Percentiles rank a stretch among this genome's conserved stretches.
Conservation (phyloP, 2,329 filamentous ascomycete species). For the Xylariaceae sp. region DNA sequence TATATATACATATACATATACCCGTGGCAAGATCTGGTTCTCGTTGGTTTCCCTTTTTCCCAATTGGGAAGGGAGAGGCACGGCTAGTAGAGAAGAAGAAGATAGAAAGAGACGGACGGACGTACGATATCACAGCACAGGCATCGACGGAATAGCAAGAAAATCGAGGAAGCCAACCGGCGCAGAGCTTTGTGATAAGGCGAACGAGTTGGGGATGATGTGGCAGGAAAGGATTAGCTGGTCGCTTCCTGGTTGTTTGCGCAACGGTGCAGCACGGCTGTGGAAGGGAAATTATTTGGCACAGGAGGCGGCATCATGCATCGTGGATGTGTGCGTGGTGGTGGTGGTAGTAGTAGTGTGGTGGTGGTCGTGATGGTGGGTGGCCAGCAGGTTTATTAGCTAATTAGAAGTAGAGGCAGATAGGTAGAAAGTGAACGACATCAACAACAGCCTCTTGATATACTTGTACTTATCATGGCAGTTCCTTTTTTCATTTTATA, state of each 20-base stretch:
- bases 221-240: conserved; percentile 38
- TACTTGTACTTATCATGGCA: conserved; percentile 15
- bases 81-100: conserved; percentile 15
- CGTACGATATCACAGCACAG: conserved; percentile 14
- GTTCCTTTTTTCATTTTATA: conserved; percentile 11
- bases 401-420: conserved; percentile 9
- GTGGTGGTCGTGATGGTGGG: conserved; percentile 9
- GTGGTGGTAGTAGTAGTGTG: too few species aligned
- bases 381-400: conserved; percentile 17
- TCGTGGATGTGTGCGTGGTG: conserved; percentile 32
- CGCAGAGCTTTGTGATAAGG: conserved; percentile 20
- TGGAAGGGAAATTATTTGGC: conserved; percentile 37
- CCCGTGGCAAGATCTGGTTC: conserved; percentile 11
- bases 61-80: conserved; percentile 26
- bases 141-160: conserved; percentile 12
- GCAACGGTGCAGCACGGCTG: conserved; percentile 37
- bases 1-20: conserved; percentile 24
- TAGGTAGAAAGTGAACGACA: conserved; percentile 19
- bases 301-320: conserved; percentile 38
- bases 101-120: neutral
- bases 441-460: conserved; percentile 19
- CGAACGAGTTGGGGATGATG: conserved; percentile 30
- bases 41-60: conserved; percentile 18
- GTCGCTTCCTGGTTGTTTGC: conserved; percentile 33
- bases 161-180: conserved; percentile 8